Percentiles rank a stretch among this genome's conserved stretches.
Conservation (phyloP, 768 basidiomycete genomes). For the Terana coerulea region DNA sequence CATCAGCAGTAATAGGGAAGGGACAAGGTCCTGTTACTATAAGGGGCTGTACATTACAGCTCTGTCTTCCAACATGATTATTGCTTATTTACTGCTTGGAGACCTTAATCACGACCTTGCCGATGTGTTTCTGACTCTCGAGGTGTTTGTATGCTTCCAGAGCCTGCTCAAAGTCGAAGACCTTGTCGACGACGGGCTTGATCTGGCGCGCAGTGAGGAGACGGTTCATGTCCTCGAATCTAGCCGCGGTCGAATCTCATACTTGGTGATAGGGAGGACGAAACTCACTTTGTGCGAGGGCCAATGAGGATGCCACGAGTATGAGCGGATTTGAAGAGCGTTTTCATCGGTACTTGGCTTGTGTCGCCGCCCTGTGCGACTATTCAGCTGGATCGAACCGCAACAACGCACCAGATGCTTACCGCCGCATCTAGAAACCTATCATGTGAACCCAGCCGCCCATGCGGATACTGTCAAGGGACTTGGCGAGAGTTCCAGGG, state of each 20-base stretch:
- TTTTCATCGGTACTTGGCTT: conserved; percentile 13
- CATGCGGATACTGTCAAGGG: conserved; percentile 34
- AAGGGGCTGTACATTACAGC: too few relatives aligned
- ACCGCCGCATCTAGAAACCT: too few relatives aligned
- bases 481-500: conserved; percentile 43
- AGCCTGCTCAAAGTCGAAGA: conserved; percentile 53
- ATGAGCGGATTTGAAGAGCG: conserved; percentile 24
- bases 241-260: conserved; percentile 16
- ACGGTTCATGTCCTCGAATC: conserved; percentile 51
- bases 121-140: conserved; percentile 52
- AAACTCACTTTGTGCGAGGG: conserved; percentile 52
- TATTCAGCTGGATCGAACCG: too few relatives aligned
- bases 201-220: conserved; percentile 42
- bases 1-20: too few relatives aligned
- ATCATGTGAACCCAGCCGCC: conserved; percentile 48
- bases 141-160: conserved; percentile 50
- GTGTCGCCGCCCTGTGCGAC: conserved; percentile 19
- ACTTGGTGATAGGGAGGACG: background rate
- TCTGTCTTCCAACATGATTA: too few relatives aligned
- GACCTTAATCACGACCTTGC: conserved; percentile 58
- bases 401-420: too few relatives aligned
- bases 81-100: conserved; percentile 8
- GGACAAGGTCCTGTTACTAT: too few relatives aligned
- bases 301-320: conserved; percentile 55
- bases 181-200: conserved; percentile 52